Evolutionary conservation across 106 monocot species (phyloP), one percentile per base, ranked within the genome.

Genomic region (Dendrobium huoshanense): DNA sequence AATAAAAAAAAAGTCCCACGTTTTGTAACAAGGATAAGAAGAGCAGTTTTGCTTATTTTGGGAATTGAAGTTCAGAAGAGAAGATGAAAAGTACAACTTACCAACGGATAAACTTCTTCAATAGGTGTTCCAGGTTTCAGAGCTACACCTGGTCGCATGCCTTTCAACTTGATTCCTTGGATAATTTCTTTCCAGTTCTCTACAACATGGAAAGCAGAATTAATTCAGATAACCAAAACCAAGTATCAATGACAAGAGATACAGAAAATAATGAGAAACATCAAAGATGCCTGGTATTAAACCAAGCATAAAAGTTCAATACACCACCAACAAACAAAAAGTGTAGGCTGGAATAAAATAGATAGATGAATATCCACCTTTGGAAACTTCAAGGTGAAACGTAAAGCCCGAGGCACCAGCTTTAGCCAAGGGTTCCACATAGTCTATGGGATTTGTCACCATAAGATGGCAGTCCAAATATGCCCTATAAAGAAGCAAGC

Each of bases 401-500:
- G 98, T 99, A 85, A 99, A 99, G 41, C 98, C 98, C 73, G 98
- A 99, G 59, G 98, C 98, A 82, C 98, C 98, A 86, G 98, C 98
- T 82, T 95, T 99, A 19, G 92, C 83, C 18, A 99, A 84, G 44
- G 92, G 89, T 56, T 99, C 95, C 29, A 99, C 88, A 84, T 98
- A 98, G 77, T 93, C 94, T 77, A 85, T 49, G 72, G 98, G 95
- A 82, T 95, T 98, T 85, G 98, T 95, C 43, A 98, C 98, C 95
- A 98, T 98, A 80, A 98, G 92, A 91, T 98, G 98, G 83, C 98
- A 98, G 75, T 98, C 98, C 84, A 98, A 89, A 80, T 92, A 98
- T 85, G 95, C 94, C 83, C 95, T 98, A 64, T 24, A 44, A 76
- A 67, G 54, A 72, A 77, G 79, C 59, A 83, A 55, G 82, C 2